Conservation (phyloP, 2,329 filamentous ascomycete genomes). For the Aspergillus hortae region DNA sequence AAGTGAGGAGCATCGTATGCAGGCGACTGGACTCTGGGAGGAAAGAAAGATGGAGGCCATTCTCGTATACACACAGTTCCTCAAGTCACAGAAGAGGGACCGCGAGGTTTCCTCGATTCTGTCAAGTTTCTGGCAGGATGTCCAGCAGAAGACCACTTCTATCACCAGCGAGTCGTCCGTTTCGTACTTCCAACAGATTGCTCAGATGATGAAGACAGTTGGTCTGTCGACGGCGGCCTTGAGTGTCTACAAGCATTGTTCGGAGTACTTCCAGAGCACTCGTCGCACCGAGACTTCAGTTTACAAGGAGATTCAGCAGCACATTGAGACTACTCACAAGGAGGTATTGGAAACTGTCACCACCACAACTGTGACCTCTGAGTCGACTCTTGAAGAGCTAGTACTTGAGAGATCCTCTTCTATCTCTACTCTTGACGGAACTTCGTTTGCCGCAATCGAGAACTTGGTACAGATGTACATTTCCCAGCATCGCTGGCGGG, state of each 20-base stretch:
- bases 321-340: conserved; percentile 41
- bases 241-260: conserved; percentile 45
- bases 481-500: conserved; percentile 45
- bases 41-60: conserved; percentile 47
- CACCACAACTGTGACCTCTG: conserved; percentile 33
- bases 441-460: not conserved
- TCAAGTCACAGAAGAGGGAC: conserved; percentile 44
- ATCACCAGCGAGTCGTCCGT: conserved; percentile 37
- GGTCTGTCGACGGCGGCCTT: conserved; percentile 44
- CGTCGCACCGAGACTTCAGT: conserved; percentile 26
- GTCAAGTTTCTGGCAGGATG: conserved; percentile 48
- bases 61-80: conserved; percentile 46
- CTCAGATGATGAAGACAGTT: conserved; percentile 45
- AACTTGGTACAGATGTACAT: conserved; percentile 33
- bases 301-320: conserved; percentile 44
- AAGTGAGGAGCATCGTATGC: conserved; percentile 43
- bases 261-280: conserved; percentile 27
- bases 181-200: conserved; percentile 39
- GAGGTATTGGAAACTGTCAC: conserved; percentile 35
- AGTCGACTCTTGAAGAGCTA: conserved; percentile 38
- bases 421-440: not conserved
- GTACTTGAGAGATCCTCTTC: not conserved
- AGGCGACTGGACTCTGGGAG: conserved; percentile 45
- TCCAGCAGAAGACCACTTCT: conserved; percentile 37
- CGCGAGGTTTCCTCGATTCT: conserved; percentile 46